Evolutionary conservation across 2,329 filamentous ascomycete genomes (phyloP).

Genomic region (Microascus cirrosus): DNA sequence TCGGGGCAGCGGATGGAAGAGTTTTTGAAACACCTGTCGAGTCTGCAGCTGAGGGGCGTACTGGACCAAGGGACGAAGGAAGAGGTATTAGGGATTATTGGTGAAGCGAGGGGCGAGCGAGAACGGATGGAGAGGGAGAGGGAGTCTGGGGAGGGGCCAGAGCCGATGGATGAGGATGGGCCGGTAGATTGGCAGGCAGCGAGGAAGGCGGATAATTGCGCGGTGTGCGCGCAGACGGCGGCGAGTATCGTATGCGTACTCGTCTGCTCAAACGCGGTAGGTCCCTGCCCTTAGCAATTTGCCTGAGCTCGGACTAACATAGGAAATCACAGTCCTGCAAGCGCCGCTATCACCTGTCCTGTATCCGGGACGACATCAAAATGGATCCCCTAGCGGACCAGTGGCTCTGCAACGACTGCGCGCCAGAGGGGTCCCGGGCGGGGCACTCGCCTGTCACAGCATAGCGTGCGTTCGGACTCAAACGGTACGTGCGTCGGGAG

Average conservation of each 20-base stretch:
- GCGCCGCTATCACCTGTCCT: background rate
- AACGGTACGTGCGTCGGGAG: background rate
- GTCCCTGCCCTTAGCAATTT: background rate
- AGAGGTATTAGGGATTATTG: constrained; percentile 29
- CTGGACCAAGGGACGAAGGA: constrained; percentile 31
- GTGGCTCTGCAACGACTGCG: constrained; percentile 5
- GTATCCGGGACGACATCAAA: background rate
- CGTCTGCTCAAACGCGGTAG: constrained; percentile 3
- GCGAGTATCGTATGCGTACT: background rate
- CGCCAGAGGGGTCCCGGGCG: background rate
- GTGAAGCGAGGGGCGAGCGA: constrained; percentile 24
- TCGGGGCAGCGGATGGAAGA: constrained; percentile 36
- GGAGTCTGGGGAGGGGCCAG: too few relatives aligned
- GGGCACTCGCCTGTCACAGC: background rate
- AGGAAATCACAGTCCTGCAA: background rate
- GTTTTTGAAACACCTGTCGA: constrained; percentile 41
- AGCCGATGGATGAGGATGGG: background rate
- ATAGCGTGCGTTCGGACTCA: constrained; percentile 1
- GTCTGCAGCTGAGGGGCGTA: constrained; percentile 36
- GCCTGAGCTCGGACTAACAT: background rate
- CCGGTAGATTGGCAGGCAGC: background rate
- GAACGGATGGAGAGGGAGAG: constrained; percentile 1
- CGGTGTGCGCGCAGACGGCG: background rate
- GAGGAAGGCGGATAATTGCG: background rate
- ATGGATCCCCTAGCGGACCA: background rate